These are phyloP conservation scores for Arthrobotrys sinensis DNA, from an alignment of 2,329 filamentous ascomycete species.

Conservation along the genomic window DNA sequence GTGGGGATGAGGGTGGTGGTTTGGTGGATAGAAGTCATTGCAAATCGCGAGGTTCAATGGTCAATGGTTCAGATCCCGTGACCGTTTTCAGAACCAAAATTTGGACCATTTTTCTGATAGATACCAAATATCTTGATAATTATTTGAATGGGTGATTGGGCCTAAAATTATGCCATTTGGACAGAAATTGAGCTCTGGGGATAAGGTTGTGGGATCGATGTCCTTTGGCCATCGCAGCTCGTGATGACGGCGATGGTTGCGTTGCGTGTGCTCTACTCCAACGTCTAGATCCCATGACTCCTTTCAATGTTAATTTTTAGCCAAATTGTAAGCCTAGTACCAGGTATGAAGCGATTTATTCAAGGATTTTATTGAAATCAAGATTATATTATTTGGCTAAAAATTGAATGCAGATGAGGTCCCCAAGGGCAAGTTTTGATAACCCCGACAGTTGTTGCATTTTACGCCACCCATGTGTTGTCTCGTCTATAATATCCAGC, in stretches of 20 bases:
- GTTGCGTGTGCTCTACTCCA: no score
- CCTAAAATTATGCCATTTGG: neutral
- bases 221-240: no score
- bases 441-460: no score
- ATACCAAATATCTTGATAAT: neutral
- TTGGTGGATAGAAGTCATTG: no score
- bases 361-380: neutral
- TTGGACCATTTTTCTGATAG: neutral
- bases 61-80: neutral
- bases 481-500: neutral
- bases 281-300: neutral
- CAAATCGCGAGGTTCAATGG: no score
- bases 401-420: neutral
- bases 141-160: neutral
- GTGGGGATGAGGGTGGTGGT: neutral
- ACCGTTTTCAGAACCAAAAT: neutral
- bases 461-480: slow-evolving; percentile 24
- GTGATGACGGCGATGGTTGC: neutral
- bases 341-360: neutral
- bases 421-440: no score
- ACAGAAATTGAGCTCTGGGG: neutral
- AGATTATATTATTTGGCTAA: neutral
- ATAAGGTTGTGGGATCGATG: neutral
- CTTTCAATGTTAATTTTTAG: neutral
- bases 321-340: neutral